Base-by-base conservation (phyloP, 441 rosid genomes). In the Jatropha podagrica region DNA sequence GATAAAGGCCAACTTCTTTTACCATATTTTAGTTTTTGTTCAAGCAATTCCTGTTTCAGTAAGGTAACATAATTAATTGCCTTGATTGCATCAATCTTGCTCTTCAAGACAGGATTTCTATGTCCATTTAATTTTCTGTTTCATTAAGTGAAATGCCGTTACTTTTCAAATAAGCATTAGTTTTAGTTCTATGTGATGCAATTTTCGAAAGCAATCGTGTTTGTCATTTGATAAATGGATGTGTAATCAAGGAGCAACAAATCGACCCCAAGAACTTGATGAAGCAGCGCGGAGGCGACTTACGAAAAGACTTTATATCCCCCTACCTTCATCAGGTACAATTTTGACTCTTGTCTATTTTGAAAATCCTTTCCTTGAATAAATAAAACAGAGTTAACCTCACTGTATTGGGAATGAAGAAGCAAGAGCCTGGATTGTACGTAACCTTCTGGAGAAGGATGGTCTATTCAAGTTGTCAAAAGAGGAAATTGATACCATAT, bases 211-310 rank as follows among this genome's bases (percentile, higher is more conserved):
- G 65, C 67, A 68, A 23, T 41, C 4, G 56, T 32, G 15, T 20
- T 59, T 48, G 68, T 37, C 6, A 40, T 63, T 65, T 76, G 18
- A 40, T 40, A 14, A 46, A 46, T 71, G 58, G 40, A 44, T n/a
- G 41, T 70, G 61, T 80, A 65, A 65, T 84, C 23, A 84, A 96
- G 97, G 99, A 78, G 99, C 99, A 69, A 94, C 98, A 55, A 96
- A 94, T 86, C 87, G 97, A 75, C 98, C 99, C 70, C 99, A 94
- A 81, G 99, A 94, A 84, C 97, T 96, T 27, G 98, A 96, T 85
- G 98, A 96, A 83, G 97, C 98, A 71, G 98, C 98, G 54, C 80
- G 98, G 79, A 93, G 97, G 79, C 87, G 97, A 76, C 97, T 96
- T 72, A 90, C 94, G 32, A 93, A 95, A 86, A 87, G 97, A 78